Evolutionary conservation across 768 basidiomycete species (phyloP), one percentile per base, ranked within the genome.

Genomic region (Russula abietina): DNA sequence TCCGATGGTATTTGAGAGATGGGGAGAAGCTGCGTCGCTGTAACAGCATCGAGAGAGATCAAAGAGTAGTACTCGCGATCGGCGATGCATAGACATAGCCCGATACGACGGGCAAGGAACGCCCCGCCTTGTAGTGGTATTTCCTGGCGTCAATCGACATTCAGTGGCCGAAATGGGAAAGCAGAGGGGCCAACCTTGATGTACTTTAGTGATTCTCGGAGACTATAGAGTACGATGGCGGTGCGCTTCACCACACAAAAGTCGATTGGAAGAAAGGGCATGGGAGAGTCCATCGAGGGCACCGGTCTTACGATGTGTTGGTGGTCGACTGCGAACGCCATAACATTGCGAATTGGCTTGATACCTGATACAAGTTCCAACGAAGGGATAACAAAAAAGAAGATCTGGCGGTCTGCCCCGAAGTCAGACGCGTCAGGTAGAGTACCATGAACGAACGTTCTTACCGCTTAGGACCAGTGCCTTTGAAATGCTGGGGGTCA

Each of bases 241-340:
- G 66, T 80, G 36, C 86, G 79, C 69, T 92, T 92, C 50, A 92
- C 81, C 12, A 89, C 80, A 68, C 83, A 90, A 65, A 93, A 81
- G 11, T 89, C 86, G 11, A 89, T 78, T 0, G 85, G 77, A 9
- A 85, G 84, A 4, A 77, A 66, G 49, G 74, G 73, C 6, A 72
- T 69, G 11, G 73, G 66, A 16, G 73, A 67, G 65, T 78, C 78
- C 26, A 70, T 73, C 33, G 75, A 69, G 2, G 80, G 79, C 1
- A 77, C 69, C 0, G 80, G 80, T 10, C 86, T 78, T 46, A 75
- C 76, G 26, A 89, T 75, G 66, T 90, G 86, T 54, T 80, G 78
- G 59, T 94, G 85, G 70, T 98, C 95, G 0, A 97, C 84, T 0
- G 93, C 85, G 66, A 96, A 85, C 0, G 88, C 78, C 22, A 89